A percentile compares a stretch with the other conserved stretches of the same genome.
phyloP scores from a whole-genome alignment of 805 yeast species.

The Candida insectalens region DNA sequence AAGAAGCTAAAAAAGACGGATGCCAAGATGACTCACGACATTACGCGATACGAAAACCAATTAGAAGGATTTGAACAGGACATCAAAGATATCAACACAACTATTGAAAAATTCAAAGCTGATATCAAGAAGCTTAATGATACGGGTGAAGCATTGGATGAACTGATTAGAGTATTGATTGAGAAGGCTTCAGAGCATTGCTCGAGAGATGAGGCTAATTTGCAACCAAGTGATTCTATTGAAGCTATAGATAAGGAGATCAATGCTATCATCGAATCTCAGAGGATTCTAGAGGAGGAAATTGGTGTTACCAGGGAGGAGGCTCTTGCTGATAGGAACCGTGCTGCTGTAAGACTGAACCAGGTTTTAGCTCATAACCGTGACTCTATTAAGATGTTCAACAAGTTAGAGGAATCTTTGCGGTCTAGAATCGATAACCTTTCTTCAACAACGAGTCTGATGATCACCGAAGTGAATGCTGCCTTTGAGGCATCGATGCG shows the following conservation, averaged over 20 bases:
- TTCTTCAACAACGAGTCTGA: conserved; percentile 27
- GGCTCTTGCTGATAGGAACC: conserved; percentile 31
- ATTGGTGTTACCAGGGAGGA: conserved; percentile 49
- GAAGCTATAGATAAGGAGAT: conserved; percentile 43
- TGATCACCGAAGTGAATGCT: conserved; percentile 38
- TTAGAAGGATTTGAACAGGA: conserved; percentile 6
- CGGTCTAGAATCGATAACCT: conserved; percentile 33
- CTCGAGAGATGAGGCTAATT: conserved; percentile 33
- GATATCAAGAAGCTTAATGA: conserved; percentile 16
- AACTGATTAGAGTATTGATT: conserved; percentile 12
- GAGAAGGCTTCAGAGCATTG: conserved; percentile 33
- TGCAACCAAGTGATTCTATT: conserved; percentile 30
- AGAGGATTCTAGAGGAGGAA: conserved; percentile 41
- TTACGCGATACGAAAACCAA: conserved; percentile 17
- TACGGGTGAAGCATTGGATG: conserved; percentile 20
- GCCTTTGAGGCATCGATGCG: conserved; percentile 53
- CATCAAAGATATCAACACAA: conserved; percentile 1
- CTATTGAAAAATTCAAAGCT: neutral
- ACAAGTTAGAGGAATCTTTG: conserved; percentile 27
- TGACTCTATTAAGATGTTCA: conserved; percentile 22
- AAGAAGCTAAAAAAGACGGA: conserved; percentile 5
- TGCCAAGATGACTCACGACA: conserved; percentile 4
- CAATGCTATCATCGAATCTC: conserved; percentile 32
- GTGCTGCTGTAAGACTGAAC: conserved; percentile 25
- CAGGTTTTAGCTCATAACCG: conserved; percentile 28